phyloP scores from a whole-genome alignment of 2,329 filamentous ascomycete species.

The Ascocoryne sarcoides region DNA sequence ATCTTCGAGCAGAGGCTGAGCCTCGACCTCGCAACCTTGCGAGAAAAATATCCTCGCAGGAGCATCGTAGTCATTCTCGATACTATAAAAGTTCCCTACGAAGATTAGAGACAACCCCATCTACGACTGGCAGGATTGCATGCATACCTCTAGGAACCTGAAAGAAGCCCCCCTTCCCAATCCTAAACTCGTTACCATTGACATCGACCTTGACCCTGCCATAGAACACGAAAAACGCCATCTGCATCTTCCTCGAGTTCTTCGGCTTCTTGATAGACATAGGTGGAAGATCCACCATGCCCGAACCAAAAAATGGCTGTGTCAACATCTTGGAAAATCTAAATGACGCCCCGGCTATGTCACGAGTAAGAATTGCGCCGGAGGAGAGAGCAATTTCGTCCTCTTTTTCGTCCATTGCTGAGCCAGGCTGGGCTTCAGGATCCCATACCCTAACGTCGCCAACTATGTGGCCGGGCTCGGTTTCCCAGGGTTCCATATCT shows the following conservation, averaged over 20 bases:
- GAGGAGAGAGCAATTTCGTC: slow-evolving; percentile 45
- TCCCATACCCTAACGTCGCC: slow-evolving; percentile 60
- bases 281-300: slow-evolving; percentile 80
- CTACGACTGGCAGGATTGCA: background rate
- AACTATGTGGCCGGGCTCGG: slow-evolving; percentile 51
- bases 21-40: slow-evolving; percentile 60
- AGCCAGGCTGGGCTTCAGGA: slow-evolving; percentile 47
- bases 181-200: slow-evolving; percentile 67
- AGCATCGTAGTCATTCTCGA: slow-evolving; percentile 67
- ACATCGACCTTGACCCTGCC: slow-evolving; percentile 77
- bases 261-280: slow-evolving; percentile 79
- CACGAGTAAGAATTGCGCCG: slow-evolving; percentile 42
- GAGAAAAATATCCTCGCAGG: slow-evolving; percentile 83
- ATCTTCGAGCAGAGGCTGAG: too few relatives aligned
- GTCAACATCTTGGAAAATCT: slow-evolving; percentile 82
- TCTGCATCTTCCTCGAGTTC: slow-evolving; percentile 92
- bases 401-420: slow-evolving; percentile 45
- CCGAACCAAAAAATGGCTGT: slow-evolving; percentile 78
- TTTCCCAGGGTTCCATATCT: slow-evolving; percentile 62
- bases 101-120: slow-evolving; percentile 10
- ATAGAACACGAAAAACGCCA: slow-evolving; percentile 85
- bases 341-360: slow-evolving; percentile 62
- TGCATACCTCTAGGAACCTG: slow-evolving; percentile 85
- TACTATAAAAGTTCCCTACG: slow-evolving; percentile 86
- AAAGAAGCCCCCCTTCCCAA: slow-evolving; percentile 82